phyloP scores from a whole-genome alignment of 305 asterid genomes.

The Fraxinus paxiana region DNA sequence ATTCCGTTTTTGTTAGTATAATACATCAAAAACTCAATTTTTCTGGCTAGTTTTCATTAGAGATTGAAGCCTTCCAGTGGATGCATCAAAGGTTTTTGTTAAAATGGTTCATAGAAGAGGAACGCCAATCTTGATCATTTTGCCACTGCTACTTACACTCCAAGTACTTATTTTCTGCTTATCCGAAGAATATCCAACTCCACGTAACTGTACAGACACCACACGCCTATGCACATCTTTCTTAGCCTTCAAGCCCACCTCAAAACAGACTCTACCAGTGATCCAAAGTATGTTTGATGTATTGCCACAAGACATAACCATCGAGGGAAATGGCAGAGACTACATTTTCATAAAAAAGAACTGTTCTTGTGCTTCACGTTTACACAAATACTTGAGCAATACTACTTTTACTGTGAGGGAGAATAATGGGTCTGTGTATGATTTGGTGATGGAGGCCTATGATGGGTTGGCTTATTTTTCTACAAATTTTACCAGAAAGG shows the following conservation, averaged over 20 bases:
- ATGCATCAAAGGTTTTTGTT: constrained; percentile 20
- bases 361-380: constrained; percentile 72
- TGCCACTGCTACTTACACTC: constrained; percentile 17
- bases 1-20: background rate
- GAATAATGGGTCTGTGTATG: constrained; percentile 61
- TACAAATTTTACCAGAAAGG: constrained; percentile 59
- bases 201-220: constrained; percentile 78
- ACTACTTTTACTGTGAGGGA: constrained; percentile 73
- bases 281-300: constrained; percentile 94
- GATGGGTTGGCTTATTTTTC: constrained; percentile 76
- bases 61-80: background rate
- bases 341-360: constrained; percentile 74
- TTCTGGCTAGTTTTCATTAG: background rate
- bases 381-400: constrained; percentile 58
- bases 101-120: constrained; percentile 37
- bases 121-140: constrained; percentile 30
- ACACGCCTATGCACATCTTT: constrained; percentile 71
- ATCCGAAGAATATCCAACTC: constrained; percentile 36
- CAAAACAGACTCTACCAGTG: constrained; percentile 52
- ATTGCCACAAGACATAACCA: constrained; percentile 55
- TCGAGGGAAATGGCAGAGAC: constrained; percentile 69
- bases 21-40: constrained; percentile 22
- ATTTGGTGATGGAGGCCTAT: constrained; percentile 61
- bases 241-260: constrained; percentile 71
- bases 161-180: constrained; percentile 23